A percentile compares a stretch with the other conserved stretches of the same genome.
phyloP scores from a whole-genome alignment of 345 rosid species.

The Rhizophora apiculata region DNA sequence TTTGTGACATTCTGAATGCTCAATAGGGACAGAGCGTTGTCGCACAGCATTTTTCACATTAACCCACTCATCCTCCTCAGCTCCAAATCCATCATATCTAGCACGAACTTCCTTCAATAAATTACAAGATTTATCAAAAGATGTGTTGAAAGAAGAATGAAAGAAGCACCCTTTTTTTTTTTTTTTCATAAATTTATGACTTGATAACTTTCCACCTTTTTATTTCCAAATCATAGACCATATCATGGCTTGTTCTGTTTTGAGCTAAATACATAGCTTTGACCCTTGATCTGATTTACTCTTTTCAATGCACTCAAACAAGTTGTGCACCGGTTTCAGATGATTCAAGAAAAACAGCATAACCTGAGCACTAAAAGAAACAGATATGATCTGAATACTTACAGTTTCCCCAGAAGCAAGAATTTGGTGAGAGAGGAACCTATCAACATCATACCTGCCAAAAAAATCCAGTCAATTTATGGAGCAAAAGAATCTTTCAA shows the following conservation, averaged over 20 bases:
- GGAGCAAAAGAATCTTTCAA: background rate
- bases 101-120: slow-evolving; percentile 64
- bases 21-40: slow-evolving; percentile 56
- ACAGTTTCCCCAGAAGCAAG: slow-evolving; percentile 56
- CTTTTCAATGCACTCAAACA: background rate
- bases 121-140: slow-evolving; percentile 26
- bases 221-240: too few species aligned
- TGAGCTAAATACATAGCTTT: background rate
- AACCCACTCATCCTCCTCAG: slow-evolving; percentile 74
- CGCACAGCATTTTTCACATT: slow-evolving; percentile 50
- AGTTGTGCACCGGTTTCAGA: background rate
- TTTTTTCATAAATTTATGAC: too few species aligned
- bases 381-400: slow-evolving; percentile 28
- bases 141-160: background rate
- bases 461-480: slow-evolving; percentile 7
- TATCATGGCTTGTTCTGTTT: background rate
- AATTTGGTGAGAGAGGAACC: slow-evolving; percentile 46
- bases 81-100: slow-evolving; percentile 71
- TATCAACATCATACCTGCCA: slow-evolving; percentile 66
- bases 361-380: background rate
- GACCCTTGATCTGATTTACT: too few species aligned
- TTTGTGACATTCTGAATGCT: slow-evolving; percentile 52
- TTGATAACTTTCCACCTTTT: too few species aligned
- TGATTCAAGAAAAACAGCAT: background rate
- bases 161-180: too few species aligned